Percentiles rank a stretch among this genome's conserved stretches.
Evolutionary conservation across 192 early-diverging fungal species (phyloP).

Genomic region (Coemansia reversa): DNA sequence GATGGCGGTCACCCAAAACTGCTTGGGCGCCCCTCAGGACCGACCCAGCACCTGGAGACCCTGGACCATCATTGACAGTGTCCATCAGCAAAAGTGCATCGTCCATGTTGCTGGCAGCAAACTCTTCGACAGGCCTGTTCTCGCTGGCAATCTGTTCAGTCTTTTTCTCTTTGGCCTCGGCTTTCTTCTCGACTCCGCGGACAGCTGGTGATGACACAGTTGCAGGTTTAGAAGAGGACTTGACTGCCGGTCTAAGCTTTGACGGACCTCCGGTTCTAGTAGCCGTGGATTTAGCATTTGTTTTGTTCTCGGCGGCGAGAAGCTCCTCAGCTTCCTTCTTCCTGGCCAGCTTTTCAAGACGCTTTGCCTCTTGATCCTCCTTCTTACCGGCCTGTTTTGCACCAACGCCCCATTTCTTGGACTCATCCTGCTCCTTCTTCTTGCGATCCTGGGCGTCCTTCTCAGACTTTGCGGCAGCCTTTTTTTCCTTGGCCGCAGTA

Average conservation of each 20-base stretch:
- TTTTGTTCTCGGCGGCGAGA: conserved; percentile 63
- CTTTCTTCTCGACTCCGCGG: conserved; percentile 30
- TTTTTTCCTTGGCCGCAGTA: conserved; percentile 71
- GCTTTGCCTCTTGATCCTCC: conserved; percentile 60
- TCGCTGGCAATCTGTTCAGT: conserved; percentile 6
- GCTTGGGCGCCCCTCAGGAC: conserved; percentile 22
- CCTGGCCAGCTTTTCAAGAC: conserved; percentile 48
- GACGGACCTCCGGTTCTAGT: conserved; percentile 7
- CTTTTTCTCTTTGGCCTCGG: conserved; percentile 13
- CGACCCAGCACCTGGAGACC: conserved; percentile 10
- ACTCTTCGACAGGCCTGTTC: conserved; percentile 59
- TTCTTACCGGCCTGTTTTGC: conserved; percentile 65
- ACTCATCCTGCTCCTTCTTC: conserved; percentile 60
- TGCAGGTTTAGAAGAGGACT: conserved; percentile 1
- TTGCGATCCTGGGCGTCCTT: conserved; percentile 56
- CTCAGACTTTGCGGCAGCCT: conserved; percentile 65
- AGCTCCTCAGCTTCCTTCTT: conserved; percentile 65
- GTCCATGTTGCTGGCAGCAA: conserved; percentile 80
- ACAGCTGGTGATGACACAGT: background rate
- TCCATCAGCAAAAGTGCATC: conserved; percentile 79
- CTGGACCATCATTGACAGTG: conserved; percentile 25
- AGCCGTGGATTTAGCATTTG: conserved; percentile 23
- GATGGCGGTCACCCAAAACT: conserved; percentile 79
- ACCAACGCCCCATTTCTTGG: conserved; percentile 65
- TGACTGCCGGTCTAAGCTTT: conserved; percentile 13